Conservation (phyloP, 2,329 filamentous ascomycete species). For the Diaporthe amygdali region DNA sequence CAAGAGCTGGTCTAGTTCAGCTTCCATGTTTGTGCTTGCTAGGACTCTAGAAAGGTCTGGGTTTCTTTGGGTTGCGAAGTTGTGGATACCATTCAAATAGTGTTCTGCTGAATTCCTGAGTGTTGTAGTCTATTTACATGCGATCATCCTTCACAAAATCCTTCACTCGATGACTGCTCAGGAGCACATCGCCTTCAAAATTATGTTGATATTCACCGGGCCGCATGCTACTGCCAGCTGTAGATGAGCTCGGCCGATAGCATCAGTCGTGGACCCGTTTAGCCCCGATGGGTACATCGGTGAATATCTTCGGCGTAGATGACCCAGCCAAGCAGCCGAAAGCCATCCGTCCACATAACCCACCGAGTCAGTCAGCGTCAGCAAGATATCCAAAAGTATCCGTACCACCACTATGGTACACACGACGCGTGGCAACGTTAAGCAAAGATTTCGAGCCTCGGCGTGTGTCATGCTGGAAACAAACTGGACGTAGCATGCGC, state of each 20-base stretch:
- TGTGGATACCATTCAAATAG: too few species aligned
- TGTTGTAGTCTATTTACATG: background rate
- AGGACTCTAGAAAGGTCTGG: background rate
- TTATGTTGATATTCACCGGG: background rate
- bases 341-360: background rate
- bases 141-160: too few species aligned
- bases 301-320: background rate
- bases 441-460: background rate
- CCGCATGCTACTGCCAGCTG: background rate
- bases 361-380: background rate
- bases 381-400: too few species aligned
- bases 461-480: background rate
- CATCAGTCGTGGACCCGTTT: background rate
- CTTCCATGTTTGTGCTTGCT: background rate
- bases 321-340: background rate
- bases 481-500: fast-evolving
- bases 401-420: too few species aligned
- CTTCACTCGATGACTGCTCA: background rate
- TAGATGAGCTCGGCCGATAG: background rate
- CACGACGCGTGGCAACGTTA: too few species aligned
- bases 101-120: too few species aligned
- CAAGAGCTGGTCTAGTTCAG: background rate
- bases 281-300: background rate
- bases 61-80: background rate
- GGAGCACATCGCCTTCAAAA: too few species aligned